Base-by-base conservation (phyloP, 2,329 filamentous ascomycete species). In the Amylocarpus encephaloides region DNA sequence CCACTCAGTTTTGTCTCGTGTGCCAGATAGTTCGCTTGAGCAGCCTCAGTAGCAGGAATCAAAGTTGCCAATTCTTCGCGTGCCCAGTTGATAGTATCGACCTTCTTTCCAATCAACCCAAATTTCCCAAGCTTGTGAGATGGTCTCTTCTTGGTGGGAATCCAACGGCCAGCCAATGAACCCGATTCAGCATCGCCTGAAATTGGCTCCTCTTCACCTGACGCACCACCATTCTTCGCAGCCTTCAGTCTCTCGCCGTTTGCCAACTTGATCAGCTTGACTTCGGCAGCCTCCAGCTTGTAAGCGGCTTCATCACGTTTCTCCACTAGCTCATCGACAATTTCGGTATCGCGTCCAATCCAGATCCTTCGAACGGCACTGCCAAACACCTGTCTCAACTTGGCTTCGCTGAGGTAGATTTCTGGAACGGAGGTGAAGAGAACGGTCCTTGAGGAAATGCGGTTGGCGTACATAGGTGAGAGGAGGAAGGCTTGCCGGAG, bases 1-100 rank as follows among this genome's bases (percentile, higher is more conserved):
- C 63, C 64, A 48, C 54, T 46, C 55, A 81, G 78, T 53, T 82
- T 78, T 41, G 75, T 80, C 35, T 86, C 77, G 46, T 86, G 81
- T 22, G 74, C 71, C 44, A 76, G 78, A 64, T 92, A 87, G 43
- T 78, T 75, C 36, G 74, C 76, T 66, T 93, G 88, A 19, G 81
- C 76, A 38, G 78, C 73, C 44, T 86, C 78, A 29, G 89, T 83
- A 53, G 86, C 77, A 0, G 86, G 84, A 46, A 85, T 83, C 40
- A 94, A 78, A 43, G 82, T 82, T 56, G 85, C 79, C 46, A 96
- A 80, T 67, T 94, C 86, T 1, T 76, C 73, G 46, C 93, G 86
- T 56, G 83, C 86, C 86, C 87, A 96, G 55, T 92, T 82, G 67
- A 98, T 96, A 0, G 90, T 93, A 70, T 98, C 93, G 13, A 96